Evolutionary conservation across 2,329 filamentous ascomycete species (phyloP).

Genomic region (Teratosphaeria epicoccoides): DNA sequence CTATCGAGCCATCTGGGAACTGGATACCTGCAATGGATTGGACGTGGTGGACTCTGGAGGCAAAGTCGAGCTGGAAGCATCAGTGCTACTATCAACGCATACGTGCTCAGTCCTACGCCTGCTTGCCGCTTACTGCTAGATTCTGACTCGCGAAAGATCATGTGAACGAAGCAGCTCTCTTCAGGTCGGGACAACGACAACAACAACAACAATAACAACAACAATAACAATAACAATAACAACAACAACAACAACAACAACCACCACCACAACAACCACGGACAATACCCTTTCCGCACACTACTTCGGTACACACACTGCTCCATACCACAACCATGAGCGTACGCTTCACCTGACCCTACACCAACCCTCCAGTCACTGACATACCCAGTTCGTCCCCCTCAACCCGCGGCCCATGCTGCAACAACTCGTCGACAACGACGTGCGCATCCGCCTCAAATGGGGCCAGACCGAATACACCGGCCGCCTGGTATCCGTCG

Average conservation of each 20-base stretch:
- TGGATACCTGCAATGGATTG: not conserved
- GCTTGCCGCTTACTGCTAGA: not conserved
- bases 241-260: not conserved
- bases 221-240: not conserved
- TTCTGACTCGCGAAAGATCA: not conserved
- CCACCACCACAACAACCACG: not conserved
- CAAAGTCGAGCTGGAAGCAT: not conserved
- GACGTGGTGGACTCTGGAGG: not conserved
- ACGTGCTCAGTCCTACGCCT: not conserved
- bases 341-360: not conserved
- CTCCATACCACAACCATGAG: not conserved
- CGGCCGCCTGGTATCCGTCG: constrained; percentile 80
- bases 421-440: constrained; percentile 85
- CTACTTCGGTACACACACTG: not conserved
- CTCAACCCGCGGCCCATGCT: constrained; percentile 96
- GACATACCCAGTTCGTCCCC: constrained; percentile 55
- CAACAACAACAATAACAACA: not conserved
- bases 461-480: constrained; percentile 98
- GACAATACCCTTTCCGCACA: too few relatives aligned
- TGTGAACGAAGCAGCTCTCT: too few relatives aligned
- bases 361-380: not conserved
- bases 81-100: not conserved
- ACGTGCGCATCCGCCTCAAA: constrained; percentile 86
- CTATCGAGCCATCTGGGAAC: constrained; percentile 17
- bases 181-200: too few relatives aligned